Conservation (phyloP, 768 basidiomycete species). For the Boletales sp. region DNA sequence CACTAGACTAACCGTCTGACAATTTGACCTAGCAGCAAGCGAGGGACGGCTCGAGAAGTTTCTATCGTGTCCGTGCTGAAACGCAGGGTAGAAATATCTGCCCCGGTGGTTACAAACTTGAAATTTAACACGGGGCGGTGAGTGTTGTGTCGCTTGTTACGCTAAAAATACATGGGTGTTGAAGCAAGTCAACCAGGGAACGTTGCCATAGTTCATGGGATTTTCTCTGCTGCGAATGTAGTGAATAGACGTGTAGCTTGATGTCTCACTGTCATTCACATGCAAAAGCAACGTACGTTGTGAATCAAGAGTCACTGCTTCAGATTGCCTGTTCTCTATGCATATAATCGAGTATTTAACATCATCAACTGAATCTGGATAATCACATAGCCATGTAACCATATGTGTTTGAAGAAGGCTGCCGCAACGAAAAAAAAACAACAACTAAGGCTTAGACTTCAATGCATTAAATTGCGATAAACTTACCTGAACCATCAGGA, state of each 20-base stretch:
- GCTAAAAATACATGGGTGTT: too few relatives aligned
- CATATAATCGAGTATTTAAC: neutral
- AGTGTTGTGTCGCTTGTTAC: too few relatives aligned
- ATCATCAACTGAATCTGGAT: neutral
- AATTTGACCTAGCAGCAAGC: too few relatives aligned
- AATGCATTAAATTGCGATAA: neutral
- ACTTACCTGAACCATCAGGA: conserved; percentile 33
- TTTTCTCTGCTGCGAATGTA: too few relatives aligned
- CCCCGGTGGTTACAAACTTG: too few relatives aligned
- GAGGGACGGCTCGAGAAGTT: too few relatives aligned
- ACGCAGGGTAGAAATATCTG: too few relatives aligned
- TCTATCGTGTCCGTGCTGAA: too few relatives aligned
- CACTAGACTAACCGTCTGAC: too few relatives aligned
- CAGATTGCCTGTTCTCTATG: neutral
- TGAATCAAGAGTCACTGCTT: neutral
- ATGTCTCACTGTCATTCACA: neutral
- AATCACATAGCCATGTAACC: conserved; percentile 29
- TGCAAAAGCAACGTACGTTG: neutral
- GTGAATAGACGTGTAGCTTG: neutral
- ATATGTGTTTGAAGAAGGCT: conserved; percentile 15
- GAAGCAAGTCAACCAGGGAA: too few relatives aligned
- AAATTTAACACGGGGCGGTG: too few relatives aligned
- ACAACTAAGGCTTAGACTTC: neutral
- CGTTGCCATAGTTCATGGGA: too few relatives aligned
- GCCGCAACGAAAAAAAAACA: neutral